Conservation (phyloP, 2,329 filamentous ascomycete genomes). For the Fonsecaea erecta region DNA sequence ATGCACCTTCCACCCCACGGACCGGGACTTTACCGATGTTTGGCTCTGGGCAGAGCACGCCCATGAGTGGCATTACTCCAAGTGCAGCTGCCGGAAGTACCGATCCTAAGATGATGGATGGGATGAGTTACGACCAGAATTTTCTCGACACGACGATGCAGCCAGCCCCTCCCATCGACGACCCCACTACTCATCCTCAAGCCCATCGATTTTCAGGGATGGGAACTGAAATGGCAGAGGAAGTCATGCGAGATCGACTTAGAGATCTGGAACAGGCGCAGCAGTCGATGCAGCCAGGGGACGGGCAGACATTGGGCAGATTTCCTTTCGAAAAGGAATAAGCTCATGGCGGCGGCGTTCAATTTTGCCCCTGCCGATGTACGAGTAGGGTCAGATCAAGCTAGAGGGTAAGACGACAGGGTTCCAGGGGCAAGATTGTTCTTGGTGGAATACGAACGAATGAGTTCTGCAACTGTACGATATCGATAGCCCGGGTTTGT, state of each 20-base stretch:
- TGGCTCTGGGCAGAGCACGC: slow-evolving; percentile 40
- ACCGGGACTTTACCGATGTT: slow-evolving; percentile 25
- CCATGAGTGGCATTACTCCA: slow-evolving; percentile 52
- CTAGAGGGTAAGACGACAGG: not conserved
- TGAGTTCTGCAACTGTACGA: slow-evolving; percentile 9
- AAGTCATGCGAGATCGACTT: slow-evolving; percentile 65
- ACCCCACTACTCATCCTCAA: slow-evolving; percentile 32
- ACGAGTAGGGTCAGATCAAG: not conserved
- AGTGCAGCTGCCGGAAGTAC: slow-evolving; percentile 50
- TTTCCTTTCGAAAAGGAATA: slow-evolving; percentile 39
- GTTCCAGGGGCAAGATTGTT: not conserved
- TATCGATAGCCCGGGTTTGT: not conserved
- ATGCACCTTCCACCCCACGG: slow-evolving; percentile 43
- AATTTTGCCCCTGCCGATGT: not conserved
- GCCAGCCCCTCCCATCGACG: slow-evolving; percentile 58
- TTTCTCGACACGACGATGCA: slow-evolving; percentile 69
- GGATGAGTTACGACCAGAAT: slow-evolving; percentile 65
- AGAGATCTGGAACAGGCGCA: slow-evolving; percentile 54
- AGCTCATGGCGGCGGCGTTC: not conserved
- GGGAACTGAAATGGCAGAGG: slow-evolving; percentile 64
- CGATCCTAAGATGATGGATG: slow-evolving; percentile 70
- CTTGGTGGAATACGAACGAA: not conserved
- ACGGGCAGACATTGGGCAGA: slow-evolving; percentile 34
- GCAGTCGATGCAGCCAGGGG: slow-evolving; percentile 19
- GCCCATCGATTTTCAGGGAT: slow-evolving; percentile 36